Base-by-base conservation (phyloP, 2,329 filamentous ascomycete genomes). In the Trichoderma citrinoviride region DNA sequence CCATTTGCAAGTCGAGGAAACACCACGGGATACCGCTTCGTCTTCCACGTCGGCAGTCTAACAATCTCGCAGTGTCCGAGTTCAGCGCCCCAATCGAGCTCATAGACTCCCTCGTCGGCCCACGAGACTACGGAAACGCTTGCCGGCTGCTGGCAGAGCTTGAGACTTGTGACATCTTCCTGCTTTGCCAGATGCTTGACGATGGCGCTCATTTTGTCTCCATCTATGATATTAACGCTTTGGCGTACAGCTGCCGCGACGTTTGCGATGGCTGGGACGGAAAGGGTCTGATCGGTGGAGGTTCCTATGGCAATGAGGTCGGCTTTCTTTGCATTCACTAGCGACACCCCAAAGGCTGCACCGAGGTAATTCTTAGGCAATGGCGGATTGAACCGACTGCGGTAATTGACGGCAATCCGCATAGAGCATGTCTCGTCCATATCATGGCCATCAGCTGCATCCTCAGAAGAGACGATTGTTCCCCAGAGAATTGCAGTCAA, bases 401-500 rank as follows among this genome's bases (percentile, higher is more conserved):
- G 61, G 17, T n/a, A 64, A 21, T 64, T 64, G 1, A 64, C 52
- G 6, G 61, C 52, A 7, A 40, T 64, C 0, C 61, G 61, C 53
- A 64, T 56, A 3, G 8, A 29, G 3, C 44, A 56, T 3, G 29
- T 21, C 12, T 40, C 50, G 23, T 17, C n/a, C 4, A n/a, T 15
- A 19, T 41, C 25, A 8, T 5, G 10, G 3, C 14, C 17, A 7
- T 33, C 47, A 14, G n/a, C 19, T 23, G n/a, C 3, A 10, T 7
- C n/a, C 12, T 64, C 61, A n/a, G 61, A 37, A 56, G 3, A 5
- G 15, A 43, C 10, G 23, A 40, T 25, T 10, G 43, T 29, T 3
- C 61, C 53, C 61, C 61, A 64, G 7, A 64, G 52, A 17, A 64
- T 21, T 12, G 61, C 52, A n/a, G 52, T 56, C 14, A 64, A 21